Conservation (phyloP, 192 early-diverging fungal genomes). For the Thoreauomyces humboldtii region DNA sequence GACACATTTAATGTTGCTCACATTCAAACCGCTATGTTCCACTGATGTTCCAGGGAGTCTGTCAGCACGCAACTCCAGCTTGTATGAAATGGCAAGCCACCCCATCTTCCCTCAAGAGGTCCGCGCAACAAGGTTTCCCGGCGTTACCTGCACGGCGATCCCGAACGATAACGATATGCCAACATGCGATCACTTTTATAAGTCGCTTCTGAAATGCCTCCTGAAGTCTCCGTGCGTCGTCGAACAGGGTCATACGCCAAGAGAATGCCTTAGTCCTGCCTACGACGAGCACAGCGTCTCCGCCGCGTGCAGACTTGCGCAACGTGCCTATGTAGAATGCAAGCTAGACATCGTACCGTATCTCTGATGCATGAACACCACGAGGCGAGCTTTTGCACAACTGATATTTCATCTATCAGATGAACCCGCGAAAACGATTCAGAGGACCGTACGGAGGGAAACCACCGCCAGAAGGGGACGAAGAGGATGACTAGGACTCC, state of each 20-base stretch:
- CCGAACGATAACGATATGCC: too few relatives aligned
- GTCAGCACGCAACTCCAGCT: too few relatives aligned
- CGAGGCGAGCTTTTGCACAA: neutral
- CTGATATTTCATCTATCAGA: conserved; percentile 6
- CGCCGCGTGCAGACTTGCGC: conserved; percentile 16
- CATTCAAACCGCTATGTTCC: too few relatives aligned
- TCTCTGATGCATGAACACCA: neutral
- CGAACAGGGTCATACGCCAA: conserved; percentile 14
- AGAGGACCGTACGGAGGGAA: conserved; percentile 23
- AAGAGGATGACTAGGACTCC: too few relatives aligned
- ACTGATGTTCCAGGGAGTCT: too few relatives aligned
- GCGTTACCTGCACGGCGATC: too few relatives aligned
- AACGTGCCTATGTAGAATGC: conserved; percentile 24
- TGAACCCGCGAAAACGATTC: conserved; percentile 28
- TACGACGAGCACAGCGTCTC: conserved; percentile 22
- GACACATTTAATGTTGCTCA: too few relatives aligned
- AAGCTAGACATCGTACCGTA: conserved; percentile 18
- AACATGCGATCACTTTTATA: conserved; percentile 27
- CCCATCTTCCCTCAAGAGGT: too few relatives aligned
- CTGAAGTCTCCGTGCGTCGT: conserved; percentile 20
- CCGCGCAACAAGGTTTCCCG: too few relatives aligned
- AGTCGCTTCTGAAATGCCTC: conserved; percentile 18
- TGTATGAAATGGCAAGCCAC: too few relatives aligned
- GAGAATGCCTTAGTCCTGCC: conserved; percentile 13
- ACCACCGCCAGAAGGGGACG: conserved; percentile 10